Evolutionary conservation across 1,139 yeast genomes (phyloP).

Genomic region (Candida pseudoviswanathii): DNA sequence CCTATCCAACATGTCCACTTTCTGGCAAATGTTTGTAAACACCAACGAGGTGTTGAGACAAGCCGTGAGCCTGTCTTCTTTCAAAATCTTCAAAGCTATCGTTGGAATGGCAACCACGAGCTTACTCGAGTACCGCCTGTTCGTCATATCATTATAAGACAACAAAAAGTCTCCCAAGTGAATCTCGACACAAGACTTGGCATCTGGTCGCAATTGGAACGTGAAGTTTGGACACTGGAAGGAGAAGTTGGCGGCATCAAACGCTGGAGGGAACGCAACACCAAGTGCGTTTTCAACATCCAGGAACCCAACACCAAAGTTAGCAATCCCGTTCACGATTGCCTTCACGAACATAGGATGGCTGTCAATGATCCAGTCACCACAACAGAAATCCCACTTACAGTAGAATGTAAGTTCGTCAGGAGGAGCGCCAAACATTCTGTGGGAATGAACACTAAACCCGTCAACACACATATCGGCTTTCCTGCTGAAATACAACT

Average conservation of each 20-base stretch:
- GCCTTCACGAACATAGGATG: slow-evolving; percentile 50
- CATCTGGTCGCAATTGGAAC: slow-evolving; percentile 22
- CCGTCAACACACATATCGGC: slow-evolving; percentile 59
- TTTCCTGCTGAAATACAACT: slow-evolving; percentile 19
- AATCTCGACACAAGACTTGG: slow-evolving; percentile 23
- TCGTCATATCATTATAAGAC: slow-evolving; percentile 69
- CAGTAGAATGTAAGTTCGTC: slow-evolving; percentile 84
- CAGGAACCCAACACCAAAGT: slow-evolving; percentile 61
- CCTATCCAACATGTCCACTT: slow-evolving; percentile 48
- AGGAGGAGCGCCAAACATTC: slow-evolving; percentile 93
- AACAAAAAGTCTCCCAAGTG: slow-evolving; percentile 43
- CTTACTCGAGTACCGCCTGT: slow-evolving; percentile 61
- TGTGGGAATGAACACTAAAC: slow-evolving; percentile 74
- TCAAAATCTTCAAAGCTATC: slow-evolving; percentile 35
- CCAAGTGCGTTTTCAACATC: slow-evolving; percentile 78
- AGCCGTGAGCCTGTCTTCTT: slow-evolving; percentile 25
- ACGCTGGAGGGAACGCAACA: slow-evolving; percentile 55
- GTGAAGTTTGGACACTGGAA: slow-evolving; percentile 43
- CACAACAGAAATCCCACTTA: slow-evolving; percentile 83
- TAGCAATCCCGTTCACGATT: slow-evolving; percentile 43
- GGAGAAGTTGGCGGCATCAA: slow-evolving; percentile 69
- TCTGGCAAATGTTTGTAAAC: slow-evolving; percentile 62
- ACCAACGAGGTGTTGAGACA: slow-evolving; percentile 55
- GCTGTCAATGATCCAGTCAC: slow-evolving; percentile 57
- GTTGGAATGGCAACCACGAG: slow-evolving; percentile 53